Evolutionary conservation across 805 yeast genomes (phyloP).

Genomic region (Saccharomycopsis sp.): DNA sequence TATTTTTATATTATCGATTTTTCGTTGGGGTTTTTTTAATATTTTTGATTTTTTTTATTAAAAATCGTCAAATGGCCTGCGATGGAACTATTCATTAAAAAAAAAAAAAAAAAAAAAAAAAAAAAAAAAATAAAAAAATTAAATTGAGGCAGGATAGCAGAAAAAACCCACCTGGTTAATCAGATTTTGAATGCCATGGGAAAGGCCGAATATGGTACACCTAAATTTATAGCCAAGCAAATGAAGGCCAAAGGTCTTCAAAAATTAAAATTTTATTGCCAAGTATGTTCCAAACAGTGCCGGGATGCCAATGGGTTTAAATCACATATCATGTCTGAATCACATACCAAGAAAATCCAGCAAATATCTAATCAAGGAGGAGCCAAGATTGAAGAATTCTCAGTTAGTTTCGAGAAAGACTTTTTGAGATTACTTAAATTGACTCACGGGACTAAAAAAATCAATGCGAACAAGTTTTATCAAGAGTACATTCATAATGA

Average conservation of each 20-base stretch:
- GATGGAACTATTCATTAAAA: too few relatives aligned
- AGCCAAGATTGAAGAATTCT: constrained; percentile 50
- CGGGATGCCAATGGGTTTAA: constrained; percentile 94
- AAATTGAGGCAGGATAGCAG: background rate
- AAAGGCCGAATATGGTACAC: constrained; percentile 54
- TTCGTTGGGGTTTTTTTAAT: too few relatives aligned
- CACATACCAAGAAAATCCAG: constrained; percentile 57
- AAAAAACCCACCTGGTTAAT: too few relatives aligned
- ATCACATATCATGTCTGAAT: constrained; percentile 77
- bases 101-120: background rate
- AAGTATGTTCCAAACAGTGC: constrained; percentile 86
- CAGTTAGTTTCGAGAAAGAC: constrained; percentile 51
- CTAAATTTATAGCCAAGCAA: constrained; percentile 67
- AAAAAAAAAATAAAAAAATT: background rate
- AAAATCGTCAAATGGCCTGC: too few relatives aligned
- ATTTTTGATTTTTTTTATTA: background rate
- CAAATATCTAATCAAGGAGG: constrained; percentile 33
- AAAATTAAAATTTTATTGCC: constrained; percentile 83
- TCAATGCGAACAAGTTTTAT: constrained; percentile 80
- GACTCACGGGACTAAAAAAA: constrained; percentile 73
- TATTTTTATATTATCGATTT: too few relatives aligned
- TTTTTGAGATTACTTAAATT: constrained; percentile 56
- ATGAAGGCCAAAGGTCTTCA: constrained; percentile 82
- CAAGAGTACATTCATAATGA: constrained; percentile 76
- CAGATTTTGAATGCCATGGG: constrained; percentile 33